Evolutionary conservation across 1,139 yeast species (phyloP).

Genomic region (Debaryomyces nepalensis): DNA sequence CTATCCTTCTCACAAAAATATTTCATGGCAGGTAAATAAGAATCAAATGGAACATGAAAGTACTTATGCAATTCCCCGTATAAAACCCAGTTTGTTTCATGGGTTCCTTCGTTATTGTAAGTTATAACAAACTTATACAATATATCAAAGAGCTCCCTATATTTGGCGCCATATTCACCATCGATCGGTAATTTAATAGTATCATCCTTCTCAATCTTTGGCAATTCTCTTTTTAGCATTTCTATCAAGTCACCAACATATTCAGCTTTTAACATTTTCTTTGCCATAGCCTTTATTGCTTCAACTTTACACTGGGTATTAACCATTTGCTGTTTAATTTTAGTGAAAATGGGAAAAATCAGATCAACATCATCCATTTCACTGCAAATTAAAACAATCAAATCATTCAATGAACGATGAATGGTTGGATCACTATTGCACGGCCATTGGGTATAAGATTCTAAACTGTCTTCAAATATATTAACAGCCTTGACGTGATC

Average conservation of each 20-base stretch:
- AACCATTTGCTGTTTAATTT: conserved; percentile 44
- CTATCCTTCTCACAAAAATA: conserved; percentile 61
- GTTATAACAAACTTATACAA: conserved; percentile 53
- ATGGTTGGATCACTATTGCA: conserved; percentile 35
- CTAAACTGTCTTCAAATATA: conserved; percentile 39
- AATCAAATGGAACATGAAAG: conserved; percentile 62
- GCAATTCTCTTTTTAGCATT: conserved; percentile 63
- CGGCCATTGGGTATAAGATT: conserved; percentile 35
- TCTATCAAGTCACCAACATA: conserved; percentile 62
- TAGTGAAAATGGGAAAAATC: conserved; percentile 39
- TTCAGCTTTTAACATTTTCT: conserved; percentile 50
- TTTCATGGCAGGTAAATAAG: conserved; percentile 63
- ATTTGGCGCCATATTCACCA: conserved; percentile 32
- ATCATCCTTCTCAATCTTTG: conserved; percentile 43
- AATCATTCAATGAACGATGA: conserved; percentile 36
- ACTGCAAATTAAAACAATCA: conserved; percentile 31
- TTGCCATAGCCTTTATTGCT: conserved; percentile 53
- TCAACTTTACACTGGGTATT: conserved; percentile 34
- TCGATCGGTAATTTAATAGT: conserved; percentile 34
- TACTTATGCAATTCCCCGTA: conserved; percentile 63
- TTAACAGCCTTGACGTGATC: conserved; percentile 31
- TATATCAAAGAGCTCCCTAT: conserved; percentile 38
- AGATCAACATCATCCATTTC: conserved; percentile 26
- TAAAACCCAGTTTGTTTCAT: conserved; percentile 64
- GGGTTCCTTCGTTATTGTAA: conserved; percentile 43